phyloP scores from a whole-genome alignment of 768 basidiomycete species.

The Macrolepiota fuliginosa region DNA sequence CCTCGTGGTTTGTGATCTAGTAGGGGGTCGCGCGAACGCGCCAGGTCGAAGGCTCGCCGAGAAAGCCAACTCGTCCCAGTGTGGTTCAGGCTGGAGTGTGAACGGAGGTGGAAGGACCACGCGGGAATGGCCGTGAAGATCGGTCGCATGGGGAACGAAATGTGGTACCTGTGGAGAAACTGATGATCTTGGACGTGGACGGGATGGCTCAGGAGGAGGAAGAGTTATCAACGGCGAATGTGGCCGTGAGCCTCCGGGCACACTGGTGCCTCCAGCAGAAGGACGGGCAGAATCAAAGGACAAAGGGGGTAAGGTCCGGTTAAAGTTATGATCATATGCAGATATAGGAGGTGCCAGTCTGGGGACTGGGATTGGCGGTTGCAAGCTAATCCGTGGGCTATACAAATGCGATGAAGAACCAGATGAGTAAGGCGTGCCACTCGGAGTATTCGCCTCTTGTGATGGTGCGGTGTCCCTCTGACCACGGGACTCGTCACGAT shows the following conservation, averaged over 20 bases:
- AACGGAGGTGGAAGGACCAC: slow-evolving; percentile 52
- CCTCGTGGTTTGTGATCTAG: slow-evolving; percentile 26
- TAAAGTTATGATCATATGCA: slow-evolving; percentile 11
- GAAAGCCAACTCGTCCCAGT: slow-evolving; percentile 54
- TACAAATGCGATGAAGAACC: slow-evolving; percentile 13
- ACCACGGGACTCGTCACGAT: slow-evolving; percentile 8
- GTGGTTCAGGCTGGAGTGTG: slow-evolving; percentile 64
- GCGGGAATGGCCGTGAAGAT: slow-evolving; percentile 23
- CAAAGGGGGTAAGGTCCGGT: slow-evolving; percentile 13
- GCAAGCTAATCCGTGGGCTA: slow-evolving; percentile 9
- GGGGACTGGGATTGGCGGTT: neutral
- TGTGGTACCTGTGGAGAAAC: slow-evolving; percentile 22
- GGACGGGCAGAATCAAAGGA: slow-evolving; percentile 4
- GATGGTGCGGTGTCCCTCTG: slow-evolving; percentile 2
- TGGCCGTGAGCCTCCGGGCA: slow-evolving; percentile 2
- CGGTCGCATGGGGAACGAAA: slow-evolving; percentile 34
- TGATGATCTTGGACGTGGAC: slow-evolving; percentile 10
- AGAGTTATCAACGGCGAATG: slow-evolving; percentile 10
- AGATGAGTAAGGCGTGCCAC: slow-evolving; percentile 15
- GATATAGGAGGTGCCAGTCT: neutral
- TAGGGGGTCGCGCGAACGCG: slow-evolving; percentile 35
- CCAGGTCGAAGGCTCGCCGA: slow-evolving; percentile 33
- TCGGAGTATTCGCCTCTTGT: slow-evolving; percentile 13
- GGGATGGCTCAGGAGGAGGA: slow-evolving; percentile 31
- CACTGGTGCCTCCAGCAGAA: slow-evolving; percentile 1